Evolutionary conservation across 768 basidiomycete genomes (phyloP).

Genomic region (Calocera viscosa): DNA sequence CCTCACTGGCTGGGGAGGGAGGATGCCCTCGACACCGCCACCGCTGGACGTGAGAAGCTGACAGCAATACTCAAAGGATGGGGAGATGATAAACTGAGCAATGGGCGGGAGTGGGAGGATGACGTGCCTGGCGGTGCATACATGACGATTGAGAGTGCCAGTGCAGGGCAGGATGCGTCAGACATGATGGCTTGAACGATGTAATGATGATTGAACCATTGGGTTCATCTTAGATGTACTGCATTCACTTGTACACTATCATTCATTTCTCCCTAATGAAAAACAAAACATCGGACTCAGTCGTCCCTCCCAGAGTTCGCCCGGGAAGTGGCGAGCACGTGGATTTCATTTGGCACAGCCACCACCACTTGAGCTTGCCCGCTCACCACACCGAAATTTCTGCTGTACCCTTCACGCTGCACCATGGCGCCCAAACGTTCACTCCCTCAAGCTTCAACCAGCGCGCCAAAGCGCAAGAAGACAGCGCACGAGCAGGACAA

Average conservation of each 20-base stretch:
- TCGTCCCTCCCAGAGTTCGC: too few relatives aligned
- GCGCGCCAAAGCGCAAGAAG: constrained; percentile 20
- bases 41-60: neutral
- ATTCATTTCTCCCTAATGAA: too few relatives aligned
- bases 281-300: too few relatives aligned
- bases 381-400: neutral
- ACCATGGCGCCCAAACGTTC: constrained; percentile 10
- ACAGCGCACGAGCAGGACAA: constrained; percentile 18
- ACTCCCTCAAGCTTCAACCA: constrained; percentile 4
- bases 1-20: neutral
- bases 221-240: too few relatives aligned
- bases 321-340: too few relatives aligned
- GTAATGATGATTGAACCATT: too few relatives aligned
- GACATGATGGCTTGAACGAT: neutral
- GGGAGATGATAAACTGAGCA: neutral
- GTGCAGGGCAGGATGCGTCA: neutral
- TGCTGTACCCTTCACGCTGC: neutral
- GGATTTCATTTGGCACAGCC: neutral
- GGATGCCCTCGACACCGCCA: neutral
- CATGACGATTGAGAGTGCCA: neutral
- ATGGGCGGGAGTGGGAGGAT: neutral
- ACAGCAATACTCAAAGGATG: neutral
- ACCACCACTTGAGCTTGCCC: neutral
- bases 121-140: neutral
- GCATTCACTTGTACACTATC: too few relatives aligned